Evolutionary conservation across 306 rosid genomes (phyloP), one percentile per base, ranked within the genome.

Genomic region (Quercus alba): DNA sequence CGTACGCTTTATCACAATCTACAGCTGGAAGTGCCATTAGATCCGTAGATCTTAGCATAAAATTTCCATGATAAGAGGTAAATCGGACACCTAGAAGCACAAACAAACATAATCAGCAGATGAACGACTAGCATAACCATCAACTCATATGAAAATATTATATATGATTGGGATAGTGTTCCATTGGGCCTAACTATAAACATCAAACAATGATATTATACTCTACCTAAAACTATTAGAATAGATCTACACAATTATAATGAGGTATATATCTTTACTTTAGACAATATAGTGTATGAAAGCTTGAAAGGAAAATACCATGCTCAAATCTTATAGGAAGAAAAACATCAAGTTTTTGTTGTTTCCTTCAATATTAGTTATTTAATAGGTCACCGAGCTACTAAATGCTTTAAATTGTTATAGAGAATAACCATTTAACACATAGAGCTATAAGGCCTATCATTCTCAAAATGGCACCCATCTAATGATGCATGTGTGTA

Each of bases 1-100:
- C 98, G 54, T 91, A 96, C 56, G 99, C 97, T 90, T 96, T 96
- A 86, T 96, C 99, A 89, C 97, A 90, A 86, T 96, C 99, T 52
- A 96, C 99, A 76, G 99, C 97, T 69, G 99, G 99, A 86, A 96
- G 98, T 62, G 99, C 97, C 81, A 96, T 81, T 79, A 96, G 86
- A 88, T 96, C 98, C 6, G 99, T 96, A 79, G 97, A 91, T 84
- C 99, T 86, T 74, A 96, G 94, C 99, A 96, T 96, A 82, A 96
- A 96, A 88, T 93, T 90, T 79, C 98, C 99, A 25, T 96, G 99
- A 81, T 90, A 96, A 54, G 94, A 87, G 81, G 98, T 79, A 89
- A 93, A 96, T 75, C 99, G 99, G 64, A 96, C 90, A 56, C 99
- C 99, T 93, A 77, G n/a, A 80, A 82, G 79, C 51, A 83, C 61